Conservation (phyloP, 2,329 filamentous ascomycete genomes). For the Apiospora phragmitis region DNA sequence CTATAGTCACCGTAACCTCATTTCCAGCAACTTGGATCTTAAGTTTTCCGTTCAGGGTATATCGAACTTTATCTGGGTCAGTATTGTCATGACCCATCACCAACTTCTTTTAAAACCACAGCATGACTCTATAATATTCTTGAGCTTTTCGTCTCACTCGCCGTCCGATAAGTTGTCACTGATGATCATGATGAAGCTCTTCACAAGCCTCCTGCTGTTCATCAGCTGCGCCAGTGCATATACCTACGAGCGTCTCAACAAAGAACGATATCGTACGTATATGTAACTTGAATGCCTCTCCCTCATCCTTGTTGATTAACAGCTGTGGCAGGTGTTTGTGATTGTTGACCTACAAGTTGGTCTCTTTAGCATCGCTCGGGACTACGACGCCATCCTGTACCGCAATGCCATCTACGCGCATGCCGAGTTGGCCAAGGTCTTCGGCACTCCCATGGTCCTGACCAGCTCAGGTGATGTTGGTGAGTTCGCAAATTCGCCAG, state of each 20-base stretch:
- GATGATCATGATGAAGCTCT: constrained; percentile 16
- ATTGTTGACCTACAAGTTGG: constrained; percentile 63
- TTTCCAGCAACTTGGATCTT: neutral
- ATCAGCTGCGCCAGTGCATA: constrained; percentile 18
- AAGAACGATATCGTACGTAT: constrained; percentile 30
- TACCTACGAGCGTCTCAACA: constrained; percentile 37
- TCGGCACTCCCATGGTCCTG: constrained; percentile 68
- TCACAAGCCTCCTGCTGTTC: constrained; percentile 14
- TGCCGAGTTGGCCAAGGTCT: constrained; percentile 64
- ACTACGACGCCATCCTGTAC: constrained; percentile 67
- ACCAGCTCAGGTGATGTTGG: constrained; percentile 66
- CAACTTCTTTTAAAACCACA: neutral
- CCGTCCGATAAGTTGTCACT: neutral
- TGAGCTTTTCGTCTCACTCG: neutral
- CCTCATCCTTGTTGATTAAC: constrained; percentile 24
- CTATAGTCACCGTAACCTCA: neutral
- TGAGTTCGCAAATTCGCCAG: constrained; percentile 18
- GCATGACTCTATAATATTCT: neutral
- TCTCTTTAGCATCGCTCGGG: constrained; percentile 60
- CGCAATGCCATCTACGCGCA: constrained; percentile 69
- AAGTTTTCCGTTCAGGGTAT: neutral
- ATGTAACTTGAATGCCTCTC: neutral
- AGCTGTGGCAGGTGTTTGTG: constrained; percentile 50
- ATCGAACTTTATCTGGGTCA: neutral
- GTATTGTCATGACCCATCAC: neutral